Evolutionary conservation across 805 yeast genomes (phyloP).

Genomic region (Hyphopichia homilentoma): DNA sequence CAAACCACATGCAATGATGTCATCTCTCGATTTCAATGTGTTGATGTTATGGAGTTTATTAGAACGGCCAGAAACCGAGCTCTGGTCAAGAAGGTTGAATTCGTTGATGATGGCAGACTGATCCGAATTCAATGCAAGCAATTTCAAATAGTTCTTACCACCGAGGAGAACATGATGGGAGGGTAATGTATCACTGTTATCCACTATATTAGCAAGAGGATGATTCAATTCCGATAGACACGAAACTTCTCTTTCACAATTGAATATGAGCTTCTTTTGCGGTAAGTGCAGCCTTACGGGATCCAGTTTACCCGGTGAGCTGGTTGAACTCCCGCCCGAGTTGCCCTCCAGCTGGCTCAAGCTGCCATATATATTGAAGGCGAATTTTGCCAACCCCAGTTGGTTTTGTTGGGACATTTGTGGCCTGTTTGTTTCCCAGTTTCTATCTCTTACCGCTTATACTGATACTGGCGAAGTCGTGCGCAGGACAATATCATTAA

Average conservation of each 20-base stretch:
- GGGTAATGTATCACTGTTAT: constrained; percentile 8
- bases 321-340: constrained; percentile 5
- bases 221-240: constrained; percentile 19
- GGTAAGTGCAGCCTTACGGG: neutral
- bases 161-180: constrained; percentile 36
- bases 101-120: constrained; percentile 32
- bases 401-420: no score
- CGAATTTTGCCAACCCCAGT: constrained; percentile 45
- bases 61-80: constrained; percentile 11
- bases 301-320: constrained; percentile 4
- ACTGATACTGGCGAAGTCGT: no score
- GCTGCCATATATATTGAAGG: constrained; percentile 56
- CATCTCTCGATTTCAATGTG: constrained; percentile 32
- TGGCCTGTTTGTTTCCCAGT: no score
- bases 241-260: constrained; percentile 24
- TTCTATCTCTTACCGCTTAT: no score
- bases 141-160: constrained; percentile 37
- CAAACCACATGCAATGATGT: constrained; percentile 38
- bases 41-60: constrained; percentile 32
- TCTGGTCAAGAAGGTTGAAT: constrained; percentile 26
- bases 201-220: constrained; percentile 6
- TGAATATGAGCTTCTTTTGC: constrained; percentile 17
- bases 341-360: constrained; percentile 9
- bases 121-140: constrained; percentile 28
- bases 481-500: neutral